These are phyloP conservation scores for Neurospora sp. DNA, from an alignment of 2,329 filamentous ascomycete genomes.

Conservation along the genomic window DNA sequence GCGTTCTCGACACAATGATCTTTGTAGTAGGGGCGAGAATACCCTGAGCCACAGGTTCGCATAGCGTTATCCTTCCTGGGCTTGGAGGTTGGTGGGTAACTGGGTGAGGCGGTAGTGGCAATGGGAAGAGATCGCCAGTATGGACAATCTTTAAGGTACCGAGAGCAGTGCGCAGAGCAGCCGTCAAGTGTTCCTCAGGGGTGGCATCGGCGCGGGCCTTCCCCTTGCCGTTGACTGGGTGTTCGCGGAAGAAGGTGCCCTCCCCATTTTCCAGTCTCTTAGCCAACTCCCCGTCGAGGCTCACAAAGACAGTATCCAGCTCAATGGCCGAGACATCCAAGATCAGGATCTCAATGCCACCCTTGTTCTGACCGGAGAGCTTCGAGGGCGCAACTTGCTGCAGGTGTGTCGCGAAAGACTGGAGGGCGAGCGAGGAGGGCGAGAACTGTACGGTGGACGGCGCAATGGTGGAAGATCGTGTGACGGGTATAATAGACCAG, in stretches of 20 bases:
- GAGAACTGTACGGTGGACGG: slow-evolving; percentile 74
- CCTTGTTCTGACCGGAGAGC: slow-evolving; percentile 59
- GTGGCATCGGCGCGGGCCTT: slow-evolving; percentile 23
- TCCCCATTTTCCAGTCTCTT: slow-evolving; percentile 74
- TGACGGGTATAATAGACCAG: slow-evolving; percentile 81
- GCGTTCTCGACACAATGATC: slow-evolving; percentile 66
- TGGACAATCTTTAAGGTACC: slow-evolving; percentile 68
- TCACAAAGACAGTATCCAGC: slow-evolving; percentile 80
- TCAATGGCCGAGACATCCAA: slow-evolving; percentile 71
- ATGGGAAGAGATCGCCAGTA: slow-evolving; percentile 64
- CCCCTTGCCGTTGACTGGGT: slow-evolving; percentile 33
- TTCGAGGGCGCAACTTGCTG: slow-evolving; percentile 68
- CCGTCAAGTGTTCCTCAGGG: slow-evolving; percentile 48
- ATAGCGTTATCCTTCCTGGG: slow-evolving; percentile 81
- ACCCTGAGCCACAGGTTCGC: slow-evolving; percentile 88
- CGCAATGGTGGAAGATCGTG: slow-evolving; percentile 52
- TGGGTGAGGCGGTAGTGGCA: slow-evolving; percentile 74
- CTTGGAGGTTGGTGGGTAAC: slow-evolving; percentile 77
- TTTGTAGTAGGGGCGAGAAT: slow-evolving; percentile 66
- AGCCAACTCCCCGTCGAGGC: slow-evolving; percentile 69
- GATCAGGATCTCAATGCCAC: slow-evolving; percentile 73
- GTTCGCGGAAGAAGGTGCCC: slow-evolving; percentile 65
- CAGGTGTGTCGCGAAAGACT: slow-evolving; percentile 66
- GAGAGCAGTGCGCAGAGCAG: slow-evolving; percentile 65
- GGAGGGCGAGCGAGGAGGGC: slow-evolving; percentile 59